Evolutionary conservation across 805 yeast species (phyloP).

Genomic region (Lipomyces kockii): DNA sequence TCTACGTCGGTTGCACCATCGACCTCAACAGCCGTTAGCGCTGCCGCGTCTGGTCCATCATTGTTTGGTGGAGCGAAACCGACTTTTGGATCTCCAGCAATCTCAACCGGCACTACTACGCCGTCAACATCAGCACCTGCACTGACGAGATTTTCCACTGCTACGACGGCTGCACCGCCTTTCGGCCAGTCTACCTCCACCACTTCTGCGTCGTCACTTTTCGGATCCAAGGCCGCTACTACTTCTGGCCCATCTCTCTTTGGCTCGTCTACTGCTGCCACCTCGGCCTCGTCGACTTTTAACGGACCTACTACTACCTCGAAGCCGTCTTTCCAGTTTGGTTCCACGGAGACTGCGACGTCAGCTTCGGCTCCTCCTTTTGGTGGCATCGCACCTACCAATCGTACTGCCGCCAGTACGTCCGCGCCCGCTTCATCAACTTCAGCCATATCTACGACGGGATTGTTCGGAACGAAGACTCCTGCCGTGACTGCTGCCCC

Average conservation of each 20-base stretch:
- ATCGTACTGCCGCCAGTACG: constrained; percentile 12
- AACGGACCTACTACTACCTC: constrained; percentile 18
- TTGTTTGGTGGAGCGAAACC: constrained; percentile 10
- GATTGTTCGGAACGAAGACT: constrained; percentile 33
- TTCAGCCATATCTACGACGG: constrained; percentile 12
- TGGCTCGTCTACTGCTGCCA: constrained; percentile 36
- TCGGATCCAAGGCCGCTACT: constrained; percentile 3
- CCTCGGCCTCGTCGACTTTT: constrained; percentile 19
- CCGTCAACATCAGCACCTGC: constrained; percentile 10
- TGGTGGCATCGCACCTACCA: constrained; percentile 13
- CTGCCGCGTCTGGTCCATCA: constrained; percentile 10
- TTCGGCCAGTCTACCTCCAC: not conserved
- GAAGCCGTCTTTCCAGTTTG: constrained; percentile 30
- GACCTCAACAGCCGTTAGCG: constrained; percentile 14
- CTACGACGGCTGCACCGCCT: not conserved
- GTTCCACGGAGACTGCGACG: constrained; percentile 28
- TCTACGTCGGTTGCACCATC: constrained; percentile 23
- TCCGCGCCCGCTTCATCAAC: constrained; percentile 6
- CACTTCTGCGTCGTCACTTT: not conserved
- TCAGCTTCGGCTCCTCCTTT: constrained; percentile 23
- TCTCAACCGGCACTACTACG: not conserved
- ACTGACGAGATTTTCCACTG: not conserved
- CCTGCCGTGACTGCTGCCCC: constrained; percentile 17
- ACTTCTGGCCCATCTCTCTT: constrained; percentile 3
- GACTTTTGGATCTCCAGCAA: not conserved